Conservation (phyloP, 1,139 yeast genomes). For the Saccharomycopsis crataegensis region DNA sequence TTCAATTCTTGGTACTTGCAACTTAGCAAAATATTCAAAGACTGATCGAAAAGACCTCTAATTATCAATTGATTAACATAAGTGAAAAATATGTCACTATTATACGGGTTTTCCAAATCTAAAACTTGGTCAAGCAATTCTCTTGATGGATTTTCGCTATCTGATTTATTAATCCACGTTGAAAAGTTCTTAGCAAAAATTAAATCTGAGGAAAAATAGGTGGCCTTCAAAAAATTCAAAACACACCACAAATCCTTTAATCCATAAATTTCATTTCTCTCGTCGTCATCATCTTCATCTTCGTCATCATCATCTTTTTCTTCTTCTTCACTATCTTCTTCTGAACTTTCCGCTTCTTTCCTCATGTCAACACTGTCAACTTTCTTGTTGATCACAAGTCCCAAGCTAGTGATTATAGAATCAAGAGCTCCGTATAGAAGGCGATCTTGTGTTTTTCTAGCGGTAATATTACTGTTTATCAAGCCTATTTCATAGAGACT, state of each 20-base stretch:
- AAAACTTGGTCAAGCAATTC: conserved; percentile 14
- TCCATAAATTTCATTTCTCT: conserved; percentile 28
- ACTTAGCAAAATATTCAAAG: conserved; percentile 39
- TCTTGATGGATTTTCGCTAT: conserved; percentile 32
- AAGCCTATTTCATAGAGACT: conserved; percentile 26
- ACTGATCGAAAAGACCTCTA: conserved; percentile 58
- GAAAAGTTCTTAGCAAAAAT: conserved; percentile 31
- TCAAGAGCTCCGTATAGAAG: conserved; percentile 31
- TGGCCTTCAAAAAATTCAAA: conserved; percentile 50
- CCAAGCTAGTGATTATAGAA: conserved; percentile 30
- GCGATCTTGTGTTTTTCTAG: conserved; percentile 28
- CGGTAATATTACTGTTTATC: conserved; percentile 26
- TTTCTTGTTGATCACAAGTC: conserved; percentile 25
- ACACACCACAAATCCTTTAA: conserved; percentile 44
- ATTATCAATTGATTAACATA: conserved; percentile 48
- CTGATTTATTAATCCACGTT: conserved; percentile 63
- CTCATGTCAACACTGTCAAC: conserved; percentile 13
- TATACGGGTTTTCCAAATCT: conserved; percentile 4
- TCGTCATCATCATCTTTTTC: conserved; percentile 1
- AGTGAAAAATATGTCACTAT: conserved; percentile 47
- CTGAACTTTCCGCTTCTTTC: conserved; percentile 17
- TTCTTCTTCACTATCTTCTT: not conserved
- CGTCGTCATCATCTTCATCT: conserved; percentile 14
- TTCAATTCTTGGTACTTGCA: conserved; percentile 37
- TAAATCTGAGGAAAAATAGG: conserved; percentile 40